These are phyloP conservation scores for Amaranthus cruentus DNA, from an alignment of 148 eudicot species.

Conservation along the genomic window DNA sequence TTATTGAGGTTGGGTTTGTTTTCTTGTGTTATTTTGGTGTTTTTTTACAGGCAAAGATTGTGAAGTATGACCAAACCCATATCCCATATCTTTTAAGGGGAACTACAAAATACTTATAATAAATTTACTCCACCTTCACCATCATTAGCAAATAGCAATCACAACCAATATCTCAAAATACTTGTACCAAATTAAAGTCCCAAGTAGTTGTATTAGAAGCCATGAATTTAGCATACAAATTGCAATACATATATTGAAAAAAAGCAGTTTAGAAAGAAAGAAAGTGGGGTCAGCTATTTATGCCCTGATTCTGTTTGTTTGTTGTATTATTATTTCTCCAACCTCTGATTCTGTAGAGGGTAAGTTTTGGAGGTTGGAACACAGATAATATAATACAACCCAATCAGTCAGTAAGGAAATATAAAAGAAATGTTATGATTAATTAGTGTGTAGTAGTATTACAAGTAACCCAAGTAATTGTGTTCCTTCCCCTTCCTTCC, in stretches of 20 bases:
- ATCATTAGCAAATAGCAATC: constrained; percentile 21
- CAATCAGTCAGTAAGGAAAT: constrained; percentile 1
- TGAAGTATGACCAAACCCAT: constrained; percentile 27
- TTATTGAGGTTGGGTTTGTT: constrained; percentile 14
- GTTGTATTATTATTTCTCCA: constrained; percentile 21
- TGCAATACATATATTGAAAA: constrained; percentile 19
- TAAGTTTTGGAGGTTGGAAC: constrained; percentile 11
- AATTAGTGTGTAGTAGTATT: constrained; percentile 26
- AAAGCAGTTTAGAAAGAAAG: constrained; percentile 8
- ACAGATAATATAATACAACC: constrained; percentile 22
- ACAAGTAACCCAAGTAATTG: constrained; percentile 22
- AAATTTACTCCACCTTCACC: neutral
- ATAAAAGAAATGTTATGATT: constrained; percentile 10
- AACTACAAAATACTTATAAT: neutral
- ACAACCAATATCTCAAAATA: constrained; percentile 15
- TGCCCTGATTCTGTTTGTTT: constrained; percentile 18
- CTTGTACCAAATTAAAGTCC: constrained; percentile 7
- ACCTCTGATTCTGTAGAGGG: constrained; percentile 12
- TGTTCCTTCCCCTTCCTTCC: constrained; percentile 22
- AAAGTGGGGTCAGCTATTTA: constrained; percentile 21
- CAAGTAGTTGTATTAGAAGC: constrained; percentile 12
- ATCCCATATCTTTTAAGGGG: constrained; percentile 21
- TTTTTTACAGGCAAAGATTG: constrained; percentile 29
- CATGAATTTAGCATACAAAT: constrained; percentile 29
- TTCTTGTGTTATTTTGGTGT: constrained; percentile 13